phyloP scores from a whole-genome alignment of 352 stramenopile species.

The Phytophthora quininea region DNA sequence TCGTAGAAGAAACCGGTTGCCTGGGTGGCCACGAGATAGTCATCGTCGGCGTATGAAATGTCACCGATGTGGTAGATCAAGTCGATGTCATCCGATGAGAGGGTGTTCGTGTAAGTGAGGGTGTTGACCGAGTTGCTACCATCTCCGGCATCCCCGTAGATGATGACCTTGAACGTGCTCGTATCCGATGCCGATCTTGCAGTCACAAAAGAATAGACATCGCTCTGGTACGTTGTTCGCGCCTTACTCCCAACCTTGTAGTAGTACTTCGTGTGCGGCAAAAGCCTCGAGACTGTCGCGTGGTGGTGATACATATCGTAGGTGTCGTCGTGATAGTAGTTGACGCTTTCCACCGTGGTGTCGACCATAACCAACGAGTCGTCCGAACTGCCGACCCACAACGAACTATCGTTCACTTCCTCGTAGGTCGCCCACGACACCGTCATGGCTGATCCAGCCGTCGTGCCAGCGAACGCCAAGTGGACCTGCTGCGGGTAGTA shows the following conservation, averaged over 20 bases:
- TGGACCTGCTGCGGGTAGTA: slow-evolving; percentile 51
- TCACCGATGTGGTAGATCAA: slow-evolving; percentile 48
- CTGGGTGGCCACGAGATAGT: slow-evolving; percentile 25
- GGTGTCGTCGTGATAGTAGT: slow-evolving; percentile 42
- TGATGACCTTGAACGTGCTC: slow-evolving; percentile 40
- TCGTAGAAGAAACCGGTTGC: slow-evolving; percentile 43
- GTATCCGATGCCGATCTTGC: slow-evolving; percentile 17
- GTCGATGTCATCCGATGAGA: slow-evolving; percentile 27
- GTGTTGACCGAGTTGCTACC: slow-evolving; percentile 37
- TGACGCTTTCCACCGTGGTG: slow-evolving; percentile 11
- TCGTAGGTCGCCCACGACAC: slow-evolving; percentile 44
- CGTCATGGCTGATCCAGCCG: slow-evolving; percentile 35
- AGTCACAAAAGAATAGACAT: slow-evolving; percentile 28
- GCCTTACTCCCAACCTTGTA: slow-evolving; percentile 31
- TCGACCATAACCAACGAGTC: slow-evolving; percentile 3
- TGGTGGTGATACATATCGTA: slow-evolving; percentile 52
- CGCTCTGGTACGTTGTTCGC: slow-evolving; percentile 22
- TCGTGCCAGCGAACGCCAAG: slow-evolving; percentile 37
- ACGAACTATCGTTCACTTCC: slow-evolving; percentile 19
- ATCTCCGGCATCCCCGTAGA: slow-evolving; percentile 56
- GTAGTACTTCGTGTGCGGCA: slow-evolving; percentile 39
- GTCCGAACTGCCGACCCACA: slow-evolving; percentile 36
- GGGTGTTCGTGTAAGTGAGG: slow-evolving; percentile 35
- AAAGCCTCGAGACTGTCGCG: slow-evolving; percentile 36
- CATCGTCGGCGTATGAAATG: slow-evolving; percentile 49